phyloP scores from a whole-genome alignment of 2,329 filamentous ascomycete species.

The Botrytis paeoniae region DNA sequence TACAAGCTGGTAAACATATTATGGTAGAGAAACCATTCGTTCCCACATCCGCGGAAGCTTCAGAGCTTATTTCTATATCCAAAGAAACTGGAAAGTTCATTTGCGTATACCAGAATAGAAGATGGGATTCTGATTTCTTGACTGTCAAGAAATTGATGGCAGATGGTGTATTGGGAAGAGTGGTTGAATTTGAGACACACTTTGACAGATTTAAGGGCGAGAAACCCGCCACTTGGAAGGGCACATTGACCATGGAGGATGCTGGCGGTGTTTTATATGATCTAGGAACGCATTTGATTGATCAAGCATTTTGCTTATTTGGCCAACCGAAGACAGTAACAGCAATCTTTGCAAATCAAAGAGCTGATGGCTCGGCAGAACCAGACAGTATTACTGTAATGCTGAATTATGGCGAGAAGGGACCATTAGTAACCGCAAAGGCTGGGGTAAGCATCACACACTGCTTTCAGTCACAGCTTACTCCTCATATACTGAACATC shows the following conservation, averaged over 20 bases:
- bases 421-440: conserved; percentile 65
- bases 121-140: conserved; percentile 76
- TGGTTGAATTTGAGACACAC: conserved; percentile 76
- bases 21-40: conserved; percentile 83
- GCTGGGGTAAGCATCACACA: conserved; percentile 46
- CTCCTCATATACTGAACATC: neutral
- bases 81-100: conserved; percentile 41
- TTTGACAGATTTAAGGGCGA: conserved; percentile 71
- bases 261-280: conserved; percentile 71
- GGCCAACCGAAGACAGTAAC: conserved; percentile 66
- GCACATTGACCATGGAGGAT: conserved; percentile 52
- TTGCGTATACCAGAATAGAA: conserved; percentile 50
- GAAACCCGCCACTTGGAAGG: conserved; percentile 65
- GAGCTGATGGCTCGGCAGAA: conserved; percentile 49
- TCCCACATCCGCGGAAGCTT: conserved; percentile 65
- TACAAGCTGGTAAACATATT: conserved; percentile 72
- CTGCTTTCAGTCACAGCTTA: neutral
- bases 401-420: conserved; percentile 58
- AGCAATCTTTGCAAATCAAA: conserved; percentile 65
- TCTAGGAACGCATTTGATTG: conserved; percentile 71
- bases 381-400: conserved; percentile 61
- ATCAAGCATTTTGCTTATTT: conserved; percentile 70
- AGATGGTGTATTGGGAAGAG: conserved; percentile 61
- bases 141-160: conserved; percentile 63
- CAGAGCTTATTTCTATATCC: conserved; percentile 50